These are phyloP conservation scores for thale cress (Arabidopsis thaliana) DNA, from an alignment of 345 rosid genomes.

Conservation along the genomic window DNA sequence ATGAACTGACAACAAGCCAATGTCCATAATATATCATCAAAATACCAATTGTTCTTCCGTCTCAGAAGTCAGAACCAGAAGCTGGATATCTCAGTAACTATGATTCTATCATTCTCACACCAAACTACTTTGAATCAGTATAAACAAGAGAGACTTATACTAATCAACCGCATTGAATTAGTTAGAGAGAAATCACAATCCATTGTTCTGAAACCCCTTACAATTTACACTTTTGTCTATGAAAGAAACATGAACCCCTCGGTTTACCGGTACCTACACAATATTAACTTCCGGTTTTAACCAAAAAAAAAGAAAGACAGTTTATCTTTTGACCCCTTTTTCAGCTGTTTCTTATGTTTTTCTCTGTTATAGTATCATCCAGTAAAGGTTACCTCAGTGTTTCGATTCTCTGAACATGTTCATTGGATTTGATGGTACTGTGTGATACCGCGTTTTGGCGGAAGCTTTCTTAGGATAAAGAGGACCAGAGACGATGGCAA, in stretches of 20 bases:
- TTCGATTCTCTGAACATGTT: slow-evolving; percentile 12
- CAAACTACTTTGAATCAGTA: slow-evolving; percentile 1
- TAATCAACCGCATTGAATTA: slow-evolving; percentile 27
- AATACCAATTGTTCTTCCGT: neutral
- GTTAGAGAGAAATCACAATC: slow-evolving; percentile 18
- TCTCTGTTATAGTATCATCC: neutral
- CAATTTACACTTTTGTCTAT: slow-evolving; percentile 39
- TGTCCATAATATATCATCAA: neutral
- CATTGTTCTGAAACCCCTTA: slow-evolving; percentile 16
- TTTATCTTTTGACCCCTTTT: neutral
- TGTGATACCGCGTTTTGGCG: slow-evolving; percentile 72
- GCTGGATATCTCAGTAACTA: neutral
- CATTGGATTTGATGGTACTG: slow-evolving; percentile 73
- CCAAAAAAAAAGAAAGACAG: neutral
- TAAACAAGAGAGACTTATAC: slow-evolving; percentile 16
- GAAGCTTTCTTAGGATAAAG: slow-evolving; percentile 76
- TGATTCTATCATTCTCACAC: slow-evolving; percentile 9
- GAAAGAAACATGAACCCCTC: slow-evolving; percentile 17
- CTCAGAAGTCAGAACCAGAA: neutral
- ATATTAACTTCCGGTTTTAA: slow-evolving; percentile 14
- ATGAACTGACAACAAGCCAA: neutral
- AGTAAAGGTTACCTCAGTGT: slow-evolving; percentile 11
- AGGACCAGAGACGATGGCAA: slow-evolving; percentile 78
- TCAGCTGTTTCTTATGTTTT: slow-evolving; percentile 1
- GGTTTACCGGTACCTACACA: slow-evolving; percentile 23